Percentiles rank a stretch among this genome's conserved stretches.
Evolutionary conservation across 2,329 filamentous ascomycete genomes (phyloP).

Genomic region (Metarhizium album): DNA sequence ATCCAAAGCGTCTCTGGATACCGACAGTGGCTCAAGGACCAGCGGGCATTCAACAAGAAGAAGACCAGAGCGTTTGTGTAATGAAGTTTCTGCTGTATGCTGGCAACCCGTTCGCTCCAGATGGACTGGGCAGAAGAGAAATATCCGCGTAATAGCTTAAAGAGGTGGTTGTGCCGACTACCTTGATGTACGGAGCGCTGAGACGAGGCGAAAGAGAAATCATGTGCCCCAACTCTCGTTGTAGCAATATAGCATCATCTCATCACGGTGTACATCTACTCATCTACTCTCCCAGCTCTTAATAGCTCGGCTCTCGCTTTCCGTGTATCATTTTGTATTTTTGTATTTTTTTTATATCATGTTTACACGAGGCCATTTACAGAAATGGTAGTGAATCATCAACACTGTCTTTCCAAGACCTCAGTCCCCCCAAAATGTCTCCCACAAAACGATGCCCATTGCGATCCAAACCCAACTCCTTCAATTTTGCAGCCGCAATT

Average conservation of each 20-base stretch:
- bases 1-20: slow-evolving; percentile 89
- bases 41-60: slow-evolving; percentile 94
- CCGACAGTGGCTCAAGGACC: slow-evolving; percentile 92
- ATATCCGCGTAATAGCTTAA: neutral
- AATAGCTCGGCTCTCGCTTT: neutral
- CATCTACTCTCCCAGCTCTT: neutral
- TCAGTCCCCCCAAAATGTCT: slow-evolving; percentile 62
- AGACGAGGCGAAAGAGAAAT: neutral
- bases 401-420: slow-evolving; percentile 60
- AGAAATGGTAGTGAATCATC: slow-evolving; percentile 47
- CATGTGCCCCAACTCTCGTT: slow-evolving; percentile 5
- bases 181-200: neutral
- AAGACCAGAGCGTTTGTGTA: slow-evolving; percentile 60
- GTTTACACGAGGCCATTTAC: slow-evolving; percentile 15
- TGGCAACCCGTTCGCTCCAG: slow-evolving; percentile 3
- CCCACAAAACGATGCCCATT: slow-evolving; percentile 48
- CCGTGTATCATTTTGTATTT: no score
- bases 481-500: slow-evolving; percentile 53
- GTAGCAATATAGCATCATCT: slow-evolving; percentile 6
- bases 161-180: neutral
- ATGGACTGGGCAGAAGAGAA: neutral
- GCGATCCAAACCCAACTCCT: slow-evolving; percentile 45
- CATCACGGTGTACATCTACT: neutral
- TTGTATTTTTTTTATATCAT: neutral
- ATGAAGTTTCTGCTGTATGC: slow-evolving; percentile 13